A percentile compares a stretch with the other conserved stretches of the same genome.
phyloP scores from a whole-genome alignment of 306 rosid genomes.

The Echinosophora koreensis region DNA sequence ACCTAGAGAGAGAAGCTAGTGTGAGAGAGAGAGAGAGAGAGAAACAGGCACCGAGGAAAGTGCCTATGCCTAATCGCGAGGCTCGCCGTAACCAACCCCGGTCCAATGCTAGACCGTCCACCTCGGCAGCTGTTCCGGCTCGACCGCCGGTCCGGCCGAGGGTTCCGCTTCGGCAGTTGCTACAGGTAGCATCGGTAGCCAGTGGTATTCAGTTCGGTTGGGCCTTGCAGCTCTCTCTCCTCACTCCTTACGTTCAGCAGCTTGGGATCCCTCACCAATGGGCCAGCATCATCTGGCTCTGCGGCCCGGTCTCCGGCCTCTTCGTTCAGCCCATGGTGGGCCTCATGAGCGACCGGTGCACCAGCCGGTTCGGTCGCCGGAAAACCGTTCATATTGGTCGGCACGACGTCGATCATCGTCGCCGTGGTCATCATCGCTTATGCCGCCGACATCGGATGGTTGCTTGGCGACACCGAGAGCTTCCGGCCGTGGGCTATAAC shows the following conservation, averaged over 20 bases:
- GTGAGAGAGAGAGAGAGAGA: background rate
- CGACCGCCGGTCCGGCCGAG: conserved; percentile 47
- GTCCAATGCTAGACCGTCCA: conserved; percentile 46
- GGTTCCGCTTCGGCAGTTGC: conserved; percentile 60
- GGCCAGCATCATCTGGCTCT: conserved; percentile 95
- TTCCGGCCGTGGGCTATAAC: conserved; percentile 71
- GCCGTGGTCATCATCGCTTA: conserved; percentile 73
- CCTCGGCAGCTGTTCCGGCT: conserved; percentile 43
- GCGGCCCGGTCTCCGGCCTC: conserved; percentile 89
- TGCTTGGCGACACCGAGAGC: conserved; percentile 63
- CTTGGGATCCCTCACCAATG: conserved; percentile 93
- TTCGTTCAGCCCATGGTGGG: conserved; percentile 91
- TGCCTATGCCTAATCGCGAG: conserved; percentile 64
- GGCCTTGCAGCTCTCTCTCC: conserved; percentile 92
- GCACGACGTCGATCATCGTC: conserved; percentile 62
- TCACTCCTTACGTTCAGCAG: conserved; percentile 93
- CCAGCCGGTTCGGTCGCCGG: conserved; percentile 89
- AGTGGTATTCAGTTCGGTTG: conserved; percentile 96
- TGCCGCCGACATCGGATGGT: conserved; percentile 90
- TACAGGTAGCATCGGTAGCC: conserved; percentile 86
- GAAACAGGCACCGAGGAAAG: conserved; percentile 39
- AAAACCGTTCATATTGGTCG: conserved; percentile 79
- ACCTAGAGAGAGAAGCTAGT: background rate
- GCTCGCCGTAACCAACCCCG: conserved; percentile 56
- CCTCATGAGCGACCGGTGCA: conserved; percentile 71